Evolutionary conservation across 352 stramenopile genomes (phyloP).

Genomic region (Pythium oligandrum): DNA sequence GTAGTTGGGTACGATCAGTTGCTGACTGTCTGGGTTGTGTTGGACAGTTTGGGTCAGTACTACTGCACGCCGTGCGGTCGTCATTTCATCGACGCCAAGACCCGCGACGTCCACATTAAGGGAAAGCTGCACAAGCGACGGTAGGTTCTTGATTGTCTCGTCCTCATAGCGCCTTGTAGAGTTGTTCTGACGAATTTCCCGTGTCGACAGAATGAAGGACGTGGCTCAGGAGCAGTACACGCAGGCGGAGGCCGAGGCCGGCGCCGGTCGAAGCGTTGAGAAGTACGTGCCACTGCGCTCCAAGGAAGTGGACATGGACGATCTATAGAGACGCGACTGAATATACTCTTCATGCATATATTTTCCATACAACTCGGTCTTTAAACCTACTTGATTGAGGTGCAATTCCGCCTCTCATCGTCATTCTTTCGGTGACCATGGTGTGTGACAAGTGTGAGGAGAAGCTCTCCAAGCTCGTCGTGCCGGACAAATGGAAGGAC

Average conservation of each 20-base stretch:
- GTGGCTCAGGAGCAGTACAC: slow-evolving; percentile 89
- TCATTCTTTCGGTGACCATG: slow-evolving; percentile 20
- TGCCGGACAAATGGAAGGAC: slow-evolving; percentile 74
- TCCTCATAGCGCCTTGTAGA: not conserved
- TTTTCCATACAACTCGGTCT: not conserved
- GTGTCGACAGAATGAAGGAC: slow-evolving; percentile 63
- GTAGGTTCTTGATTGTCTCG: slow-evolving; percentile 15
- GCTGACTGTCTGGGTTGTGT: too few species aligned
- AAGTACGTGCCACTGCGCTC: slow-evolving; percentile 60
- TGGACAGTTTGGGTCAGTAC: slow-evolving; percentile 72
- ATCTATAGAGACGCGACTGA: slow-evolving; percentile 35
- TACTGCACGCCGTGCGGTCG: slow-evolving; percentile 85
- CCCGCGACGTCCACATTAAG: slow-evolving; percentile 70
- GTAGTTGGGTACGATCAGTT: too few species aligned
- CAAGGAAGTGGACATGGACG: slow-evolving; percentile 45
- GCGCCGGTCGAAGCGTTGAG: slow-evolving; percentile 66
- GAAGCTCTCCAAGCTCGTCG: slow-evolving; percentile 72
- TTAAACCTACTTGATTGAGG: not conserved
- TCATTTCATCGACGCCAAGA: slow-evolving; percentile 83
- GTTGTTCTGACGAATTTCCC: not conserved
- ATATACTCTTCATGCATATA: not conserved
- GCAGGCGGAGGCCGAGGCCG: slow-evolving; percentile 76
- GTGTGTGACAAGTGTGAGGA: slow-evolving; percentile 73
- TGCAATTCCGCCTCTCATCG: not conserved
- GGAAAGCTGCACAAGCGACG: slow-evolving; percentile 86